Evolutionary conservation across 441 rosid genomes (phyloP), one percentile per base, ranked within the genome.

Genomic region (Mallotus japonicus): DNA sequence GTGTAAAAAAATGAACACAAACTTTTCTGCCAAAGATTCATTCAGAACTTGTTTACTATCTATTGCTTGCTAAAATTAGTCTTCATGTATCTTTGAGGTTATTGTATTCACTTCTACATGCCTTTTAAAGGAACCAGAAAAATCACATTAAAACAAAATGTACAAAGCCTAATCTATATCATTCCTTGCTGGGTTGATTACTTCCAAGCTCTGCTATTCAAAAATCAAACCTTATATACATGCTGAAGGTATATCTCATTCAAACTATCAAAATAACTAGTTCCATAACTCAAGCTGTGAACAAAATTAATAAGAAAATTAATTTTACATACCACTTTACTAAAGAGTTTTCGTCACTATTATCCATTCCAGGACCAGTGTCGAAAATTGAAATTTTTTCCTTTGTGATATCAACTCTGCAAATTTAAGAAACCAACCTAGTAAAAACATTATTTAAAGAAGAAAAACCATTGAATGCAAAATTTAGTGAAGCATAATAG

Each of bases 321-420:
- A 69, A 49, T n/a, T 55, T 53, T 46, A 50, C 82, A 65, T 82
- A 92, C 97, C 95, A 92, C 76, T 87, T 88, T 46, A 73, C 87
- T 20, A 92, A 84, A 44, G 83, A 84, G 58, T 83, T 84, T 71
- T 78, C 84, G 8, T 86, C 89, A 72, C 85, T 86, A 59, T 73
- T 79, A 73, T 92, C 95, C 95, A 92, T 92, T 81, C 95, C 97
- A 67, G 82, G 84, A 71, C 95, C 95, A 20, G 92, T 74, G 78
- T 92, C 95, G 75, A 92, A 88, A 70, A 88, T 81, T 65, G 89
- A 73, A 78, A 90, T 82, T 65, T 44, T 83, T 70, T 86, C 88
- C 46, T 75, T 72, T 16, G 12, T 64, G 67, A 90, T 65, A 73
- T 85, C 78, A 75, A 92, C 86, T 2, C 93, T 92, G 92, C 74